phyloP scores from a whole-genome alignment of 345 rosid species.

The Rubroshorea leprosula region DNA sequence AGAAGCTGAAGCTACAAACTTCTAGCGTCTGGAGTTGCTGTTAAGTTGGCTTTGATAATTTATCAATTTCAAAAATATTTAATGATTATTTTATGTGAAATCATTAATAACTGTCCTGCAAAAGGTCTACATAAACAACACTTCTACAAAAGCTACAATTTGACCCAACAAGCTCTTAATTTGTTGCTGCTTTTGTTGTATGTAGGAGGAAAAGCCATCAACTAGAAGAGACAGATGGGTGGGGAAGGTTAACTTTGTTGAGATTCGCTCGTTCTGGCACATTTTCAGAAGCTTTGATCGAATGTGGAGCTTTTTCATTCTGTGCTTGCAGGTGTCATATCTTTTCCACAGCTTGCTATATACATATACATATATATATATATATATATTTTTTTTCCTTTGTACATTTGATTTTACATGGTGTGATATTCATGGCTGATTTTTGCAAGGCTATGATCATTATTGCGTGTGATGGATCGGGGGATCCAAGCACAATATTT shows the following conservation, averaged over 20 bases:
- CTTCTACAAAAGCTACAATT: too few species aligned
- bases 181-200: conserved; percentile 8
- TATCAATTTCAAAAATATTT: too few species aligned
- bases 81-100: too few species aligned
- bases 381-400: conserved; percentile 8
- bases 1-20: too few species aligned
- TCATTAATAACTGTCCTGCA: too few species aligned
- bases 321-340: conserved; percentile 70
- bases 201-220: conserved; percentile 69
- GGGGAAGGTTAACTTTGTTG: conserved; percentile 97
- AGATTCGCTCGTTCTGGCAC: conserved; percentile 97
- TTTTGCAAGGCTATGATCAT: conserved; percentile 78
- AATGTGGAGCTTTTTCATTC: conserved; percentile 96
- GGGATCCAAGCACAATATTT: conserved; percentile 52
- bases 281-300: conserved; percentile 98
- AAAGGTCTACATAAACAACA: too few species aligned
- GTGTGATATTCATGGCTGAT: conserved; percentile 21
- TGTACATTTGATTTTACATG: conserved; percentile 10
- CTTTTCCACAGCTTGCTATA: background rate
- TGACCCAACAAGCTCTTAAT: too few species aligned
- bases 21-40: too few species aligned
- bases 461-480: conserved; percentile 87
- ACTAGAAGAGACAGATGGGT: conserved; percentile 60
- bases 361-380: too few species aligned
- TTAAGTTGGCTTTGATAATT: too few species aligned